phyloP scores from a whole-genome alignment of 495 filamentous ascomycete genomes.

The Lindgomyces ingoldianus region DNA sequence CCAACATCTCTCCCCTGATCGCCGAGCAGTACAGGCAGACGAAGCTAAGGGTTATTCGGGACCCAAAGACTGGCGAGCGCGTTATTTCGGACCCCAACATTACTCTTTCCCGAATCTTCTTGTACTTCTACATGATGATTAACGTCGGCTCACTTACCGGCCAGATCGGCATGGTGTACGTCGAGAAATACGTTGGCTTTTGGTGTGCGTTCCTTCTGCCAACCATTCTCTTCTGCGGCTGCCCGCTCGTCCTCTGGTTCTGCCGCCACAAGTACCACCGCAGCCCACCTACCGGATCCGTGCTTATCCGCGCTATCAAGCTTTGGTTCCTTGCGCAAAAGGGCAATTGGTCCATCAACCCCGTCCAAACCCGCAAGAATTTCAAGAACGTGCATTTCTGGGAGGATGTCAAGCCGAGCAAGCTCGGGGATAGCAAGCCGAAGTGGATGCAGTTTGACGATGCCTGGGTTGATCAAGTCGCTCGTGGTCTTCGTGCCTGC shows the following conservation, averaged over 20 bases:
- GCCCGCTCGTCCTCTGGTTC: conserved; percentile 62
- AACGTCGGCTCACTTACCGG: conserved; percentile 64
- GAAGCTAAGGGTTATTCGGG: conserved; percentile 32
- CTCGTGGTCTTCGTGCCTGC: conserved; percentile 68
- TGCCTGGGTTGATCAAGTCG: conserved; percentile 71
- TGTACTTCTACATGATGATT: conserved; percentile 70
- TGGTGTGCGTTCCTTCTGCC: conserved; percentile 60
- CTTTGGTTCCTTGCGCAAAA: conserved; percentile 61
- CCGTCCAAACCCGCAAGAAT: conserved; percentile 53
- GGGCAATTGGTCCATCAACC: conserved; percentile 61
- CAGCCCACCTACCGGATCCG: conserved; percentile 62
- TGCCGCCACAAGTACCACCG: conserved; percentile 62
- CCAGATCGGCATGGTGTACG: conserved; percentile 62
- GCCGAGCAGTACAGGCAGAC: conserved; percentile 57
- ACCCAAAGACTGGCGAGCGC: conserved; percentile 44
- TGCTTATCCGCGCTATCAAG: conserved; percentile 59
- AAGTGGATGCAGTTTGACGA: conserved; percentile 61
- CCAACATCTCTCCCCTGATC: conserved; percentile 64
- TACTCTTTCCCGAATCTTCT: conserved; percentile 62
- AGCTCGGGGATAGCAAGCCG: conserved; percentile 44
- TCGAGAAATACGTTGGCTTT: conserved; percentile 77
- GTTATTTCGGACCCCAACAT: conserved; percentile 69
- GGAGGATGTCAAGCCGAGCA: conserved; percentile 63
- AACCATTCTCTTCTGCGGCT: conserved; percentile 53
- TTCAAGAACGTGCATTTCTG: conserved; percentile 61